phyloP scores from a whole-genome alignment of 2,329 filamentous ascomycete species.

The Nothophaeocryptopus gaeumannii region DNA sequence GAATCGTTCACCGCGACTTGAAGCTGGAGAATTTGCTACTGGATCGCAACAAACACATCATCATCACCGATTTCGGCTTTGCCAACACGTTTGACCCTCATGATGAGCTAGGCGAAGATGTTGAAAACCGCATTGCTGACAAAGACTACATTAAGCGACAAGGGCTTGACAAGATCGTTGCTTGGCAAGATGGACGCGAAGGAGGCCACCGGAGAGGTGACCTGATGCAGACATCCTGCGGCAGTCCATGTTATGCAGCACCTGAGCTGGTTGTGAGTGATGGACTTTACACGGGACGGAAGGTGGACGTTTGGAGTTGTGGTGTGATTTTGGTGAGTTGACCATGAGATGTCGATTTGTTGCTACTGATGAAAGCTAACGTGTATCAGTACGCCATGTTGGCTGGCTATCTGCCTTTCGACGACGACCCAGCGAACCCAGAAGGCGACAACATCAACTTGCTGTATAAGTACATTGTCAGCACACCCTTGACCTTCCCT shows the following conservation, averaged over 20 bases:
- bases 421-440: constrained; percentile 96
- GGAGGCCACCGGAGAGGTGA: constrained; percentile 70
- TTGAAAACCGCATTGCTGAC: constrained; percentile 82
- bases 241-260: constrained; percentile 95
- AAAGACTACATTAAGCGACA: constrained; percentile 83
- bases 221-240: constrained; percentile 98
- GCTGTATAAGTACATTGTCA: constrained; percentile 98
- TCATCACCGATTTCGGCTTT: constrained; percentile 99
- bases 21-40: constrained; percentile 95
- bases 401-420: constrained; percentile 93
- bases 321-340: constrained; percentile 88
- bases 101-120: constrained; percentile 85
- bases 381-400: constrained; percentile 89
- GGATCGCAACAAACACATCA: constrained; percentile 96
- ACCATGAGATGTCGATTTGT: background rate
- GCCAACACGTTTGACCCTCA: constrained; percentile 92
- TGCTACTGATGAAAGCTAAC: constrained; percentile 10
- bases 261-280: constrained; percentile 97
- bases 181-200: constrained; percentile 55
- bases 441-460: constrained; percentile 99
- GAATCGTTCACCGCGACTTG: constrained; percentile 93
- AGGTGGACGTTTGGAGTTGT: constrained; percentile 99
- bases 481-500: constrained; percentile 92
- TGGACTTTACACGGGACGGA: constrained; percentile 92
- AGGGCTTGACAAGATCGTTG: constrained; percentile 76